phyloP scores from a whole-genome alignment of 441 rosid genomes.

The Syzygium malaccense region DNA sequence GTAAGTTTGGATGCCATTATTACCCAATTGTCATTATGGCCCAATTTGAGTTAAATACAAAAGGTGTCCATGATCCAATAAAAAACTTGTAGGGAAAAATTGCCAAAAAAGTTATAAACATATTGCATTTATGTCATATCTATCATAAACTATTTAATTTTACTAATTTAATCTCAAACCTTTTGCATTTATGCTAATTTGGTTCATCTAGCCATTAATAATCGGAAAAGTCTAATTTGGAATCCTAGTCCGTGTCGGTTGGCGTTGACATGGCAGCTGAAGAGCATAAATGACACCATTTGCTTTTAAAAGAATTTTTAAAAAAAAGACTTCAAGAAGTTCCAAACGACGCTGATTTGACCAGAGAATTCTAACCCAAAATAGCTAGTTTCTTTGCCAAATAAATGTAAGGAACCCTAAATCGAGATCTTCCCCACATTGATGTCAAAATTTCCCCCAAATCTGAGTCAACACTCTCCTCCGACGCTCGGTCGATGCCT shows the following conservation, averaged over 20 bases:
- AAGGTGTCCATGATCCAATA: background rate
- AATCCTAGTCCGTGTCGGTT: accelerated
- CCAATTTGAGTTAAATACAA: background rate
- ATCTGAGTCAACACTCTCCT: background rate
- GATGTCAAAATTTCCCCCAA: background rate
- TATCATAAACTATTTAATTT: accelerated
- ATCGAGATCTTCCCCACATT: background rate
- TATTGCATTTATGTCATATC: background rate
- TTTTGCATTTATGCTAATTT: too few relatives aligned
- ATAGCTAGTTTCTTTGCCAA: background rate
- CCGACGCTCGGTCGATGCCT: accelerated
- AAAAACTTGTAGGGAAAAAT: background rate
- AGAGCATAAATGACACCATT: background rate
- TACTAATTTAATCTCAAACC: background rate
- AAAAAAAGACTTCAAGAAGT: too few relatives aligned
- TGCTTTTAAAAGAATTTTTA: too few relatives aligned
- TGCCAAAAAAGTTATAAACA: accelerated
- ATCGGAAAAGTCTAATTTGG: background rate
- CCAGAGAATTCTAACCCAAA: background rate
- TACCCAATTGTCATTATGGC: background rate
- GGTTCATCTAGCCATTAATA: accelerated
- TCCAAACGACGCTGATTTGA: background rate
- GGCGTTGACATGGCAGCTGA: accelerated
- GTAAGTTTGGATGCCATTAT: background rate
- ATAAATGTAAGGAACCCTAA: background rate